Evolutionary conservation across 148 eudicot genomes (phyloP).

Genomic region (Mesembryanthemum crystallinum): DNA sequence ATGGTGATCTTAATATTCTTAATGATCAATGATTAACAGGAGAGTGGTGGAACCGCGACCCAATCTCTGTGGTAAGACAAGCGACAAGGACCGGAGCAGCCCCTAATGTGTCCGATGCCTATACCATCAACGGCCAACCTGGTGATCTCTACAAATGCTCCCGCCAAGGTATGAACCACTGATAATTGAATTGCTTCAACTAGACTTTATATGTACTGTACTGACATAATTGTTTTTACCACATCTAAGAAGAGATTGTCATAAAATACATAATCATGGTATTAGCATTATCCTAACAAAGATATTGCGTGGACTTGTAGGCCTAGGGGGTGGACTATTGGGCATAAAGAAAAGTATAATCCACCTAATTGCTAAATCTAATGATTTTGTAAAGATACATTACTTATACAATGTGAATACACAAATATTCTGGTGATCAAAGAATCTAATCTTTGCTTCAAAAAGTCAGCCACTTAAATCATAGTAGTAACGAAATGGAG

Average conservation of each 20-base stretch:
- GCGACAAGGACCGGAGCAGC: conserved; percentile 78
- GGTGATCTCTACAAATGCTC: conserved; percentile 93
- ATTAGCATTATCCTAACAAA: conserved; percentile 17
- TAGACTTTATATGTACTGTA: too few species aligned
- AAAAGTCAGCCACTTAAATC: not conserved
- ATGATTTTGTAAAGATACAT: not conserved
- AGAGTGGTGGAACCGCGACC: conserved; percentile 94
- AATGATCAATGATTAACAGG: conserved; percentile 37
- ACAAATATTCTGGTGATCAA: not conserved
- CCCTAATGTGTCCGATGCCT: conserved; percentile 86
- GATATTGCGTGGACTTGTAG: conserved; percentile 5
- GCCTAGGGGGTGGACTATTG: not conserved
- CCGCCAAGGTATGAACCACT: conserved; percentile 50
- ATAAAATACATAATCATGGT: not conserved
- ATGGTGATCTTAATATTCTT: not conserved
- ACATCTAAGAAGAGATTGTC: too few species aligned
- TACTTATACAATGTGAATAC: not conserved
- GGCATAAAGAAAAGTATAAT: not conserved
- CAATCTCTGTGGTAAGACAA: conserved; percentile 54
- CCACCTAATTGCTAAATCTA: not conserved
- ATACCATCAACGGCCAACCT: conserved; percentile 91
- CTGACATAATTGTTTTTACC: too few species aligned
- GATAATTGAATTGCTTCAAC: not conserved
- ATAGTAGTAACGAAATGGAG: too few species aligned
- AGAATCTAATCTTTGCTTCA: not conserved